Evolutionary conservation across 345 rosid genomes (phyloP).

Genomic region (Adansonia digitata): DNA sequence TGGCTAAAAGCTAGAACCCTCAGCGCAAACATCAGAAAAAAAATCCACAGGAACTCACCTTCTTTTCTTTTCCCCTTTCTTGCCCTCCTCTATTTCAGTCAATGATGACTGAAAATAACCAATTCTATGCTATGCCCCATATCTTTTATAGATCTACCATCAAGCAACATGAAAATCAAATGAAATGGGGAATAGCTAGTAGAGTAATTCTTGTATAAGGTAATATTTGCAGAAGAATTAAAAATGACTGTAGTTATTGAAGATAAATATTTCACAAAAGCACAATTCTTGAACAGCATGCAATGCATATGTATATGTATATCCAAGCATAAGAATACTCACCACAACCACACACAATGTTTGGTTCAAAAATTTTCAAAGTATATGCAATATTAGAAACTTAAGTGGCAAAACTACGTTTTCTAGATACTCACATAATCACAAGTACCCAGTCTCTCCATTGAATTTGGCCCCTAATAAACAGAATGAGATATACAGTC

Average conservation of each 20-base stretch:
- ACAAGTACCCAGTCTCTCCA: conserved; percentile 59
- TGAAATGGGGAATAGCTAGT: neutral
- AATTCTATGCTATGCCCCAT: too few relatives aligned
- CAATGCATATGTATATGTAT: neutral
- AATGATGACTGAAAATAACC: too few relatives aligned
- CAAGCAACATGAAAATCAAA: neutral
- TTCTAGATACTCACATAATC: conserved; percentile 57
- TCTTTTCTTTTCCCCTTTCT: neutral
- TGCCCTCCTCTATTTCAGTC: neutral
- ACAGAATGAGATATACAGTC: conserved; percentile 15
- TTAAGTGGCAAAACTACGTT: too few relatives aligned
- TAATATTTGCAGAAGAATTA: too few relatives aligned
- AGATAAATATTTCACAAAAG: neutral
- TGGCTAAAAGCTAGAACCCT: neutral
- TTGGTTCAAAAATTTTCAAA: neutral
- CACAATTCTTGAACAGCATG: neutral
- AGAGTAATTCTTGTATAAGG: too few relatives aligned
- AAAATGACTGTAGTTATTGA: too few relatives aligned
- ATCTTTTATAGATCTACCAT: neutral
- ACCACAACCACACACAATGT: neutral
- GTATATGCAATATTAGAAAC: neutral
- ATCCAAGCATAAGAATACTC: neutral
- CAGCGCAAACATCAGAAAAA: neutral
- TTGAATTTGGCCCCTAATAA: conserved; percentile 63
- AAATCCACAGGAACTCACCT: neutral